Evolutionary conservation across 139 green algal species (phyloP).

Genomic region (Medakamo hakoo): DNA sequence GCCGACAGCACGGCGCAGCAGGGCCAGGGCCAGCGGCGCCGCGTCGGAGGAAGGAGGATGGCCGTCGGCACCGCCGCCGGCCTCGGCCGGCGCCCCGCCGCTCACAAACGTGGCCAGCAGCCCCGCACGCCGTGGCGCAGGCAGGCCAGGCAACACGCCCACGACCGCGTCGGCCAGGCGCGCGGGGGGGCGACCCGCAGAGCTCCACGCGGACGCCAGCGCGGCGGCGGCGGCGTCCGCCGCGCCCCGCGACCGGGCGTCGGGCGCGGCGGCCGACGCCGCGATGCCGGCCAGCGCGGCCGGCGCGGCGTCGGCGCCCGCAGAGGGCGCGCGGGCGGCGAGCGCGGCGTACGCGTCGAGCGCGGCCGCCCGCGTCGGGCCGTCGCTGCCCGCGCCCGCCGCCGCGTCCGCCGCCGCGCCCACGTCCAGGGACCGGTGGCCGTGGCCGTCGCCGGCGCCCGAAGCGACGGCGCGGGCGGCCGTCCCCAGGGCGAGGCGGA

Average conservation of each 20-base stretch:
- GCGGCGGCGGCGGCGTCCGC: slow-evolving; percentile 2
- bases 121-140: slow-evolving; percentile 17
- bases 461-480: too few species aligned
- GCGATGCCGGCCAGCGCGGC: not conserved
- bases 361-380: slow-evolving; percentile 10
- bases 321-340: slow-evolving; percentile 3
- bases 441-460: too few species aligned
- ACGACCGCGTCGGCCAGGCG: slow-evolving; percentile 25
- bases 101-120: too few species aligned
- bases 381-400: slow-evolving; percentile 10
- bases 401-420: not conserved
- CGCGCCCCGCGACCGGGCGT: not conserved
- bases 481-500: not conserved
- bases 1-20: not conserved
- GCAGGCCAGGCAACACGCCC: slow-evolving; percentile 22
- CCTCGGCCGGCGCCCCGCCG: too few species aligned
- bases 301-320: not conserved
- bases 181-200: slow-evolving; percentile 6
- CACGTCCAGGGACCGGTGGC: slow-evolving; percentile 1
- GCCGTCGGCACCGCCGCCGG: too few species aligned
- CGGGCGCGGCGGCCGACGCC: not conserved
- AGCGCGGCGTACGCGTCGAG: slow-evolving; percentile 14
- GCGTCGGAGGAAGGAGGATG: too few species aligned
- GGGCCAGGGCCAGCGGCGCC: not conserved
- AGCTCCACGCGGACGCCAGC: slow-evolving; percentile 33